Conservation (phyloP, 2,329 filamentous ascomycete species). For the Epichloe hybrida region DNA sequence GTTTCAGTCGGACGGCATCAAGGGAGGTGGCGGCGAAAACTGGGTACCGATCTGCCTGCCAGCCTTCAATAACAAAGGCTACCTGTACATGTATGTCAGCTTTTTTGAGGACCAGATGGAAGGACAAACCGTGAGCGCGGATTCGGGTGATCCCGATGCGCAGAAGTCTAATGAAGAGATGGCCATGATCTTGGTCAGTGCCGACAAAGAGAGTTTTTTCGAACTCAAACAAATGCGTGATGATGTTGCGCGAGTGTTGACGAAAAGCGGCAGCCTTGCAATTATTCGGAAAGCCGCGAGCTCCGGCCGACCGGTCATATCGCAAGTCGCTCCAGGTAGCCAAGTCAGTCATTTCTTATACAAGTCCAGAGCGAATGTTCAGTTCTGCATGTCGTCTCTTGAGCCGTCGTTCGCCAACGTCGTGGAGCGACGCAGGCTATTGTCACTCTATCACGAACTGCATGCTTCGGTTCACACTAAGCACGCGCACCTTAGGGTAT, state of each 20-base stretch:
- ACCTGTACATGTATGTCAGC: constrained; percentile 98
- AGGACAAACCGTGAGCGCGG: constrained; percentile 28
- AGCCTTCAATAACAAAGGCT: constrained; percentile 92
- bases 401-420: constrained; percentile 48
- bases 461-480: constrained; percentile 78
- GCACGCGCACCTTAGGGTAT: constrained; percentile 71
- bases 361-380: constrained; percentile 87
- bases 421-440: constrained; percentile 54
- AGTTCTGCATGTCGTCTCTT: constrained; percentile 84
- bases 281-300: constrained; percentile 60
- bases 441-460: constrained; percentile 74
- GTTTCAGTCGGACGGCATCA: constrained; percentile 86
- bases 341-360: constrained; percentile 86
- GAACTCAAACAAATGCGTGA: constrained; percentile 64
- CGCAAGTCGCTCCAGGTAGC: constrained; percentile 67
- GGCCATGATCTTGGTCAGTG: constrained; percentile 85
- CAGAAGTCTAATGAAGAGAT: constrained; percentile 61
- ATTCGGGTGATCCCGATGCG: constrained; percentile 34
- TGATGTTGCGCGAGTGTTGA: constrained; percentile 52
- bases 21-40: constrained; percentile 81
- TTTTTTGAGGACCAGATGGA: constrained; percentile 56
- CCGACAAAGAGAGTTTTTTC: constrained; percentile 94
- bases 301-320: constrained; percentile 55
- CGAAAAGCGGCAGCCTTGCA: constrained; percentile 60
- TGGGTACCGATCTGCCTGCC: constrained; percentile 96